Evolutionary conservation across 2,329 filamentous ascomycete species (phyloP).

Genomic region (Pseudophaeomoniella oleicola): DNA sequence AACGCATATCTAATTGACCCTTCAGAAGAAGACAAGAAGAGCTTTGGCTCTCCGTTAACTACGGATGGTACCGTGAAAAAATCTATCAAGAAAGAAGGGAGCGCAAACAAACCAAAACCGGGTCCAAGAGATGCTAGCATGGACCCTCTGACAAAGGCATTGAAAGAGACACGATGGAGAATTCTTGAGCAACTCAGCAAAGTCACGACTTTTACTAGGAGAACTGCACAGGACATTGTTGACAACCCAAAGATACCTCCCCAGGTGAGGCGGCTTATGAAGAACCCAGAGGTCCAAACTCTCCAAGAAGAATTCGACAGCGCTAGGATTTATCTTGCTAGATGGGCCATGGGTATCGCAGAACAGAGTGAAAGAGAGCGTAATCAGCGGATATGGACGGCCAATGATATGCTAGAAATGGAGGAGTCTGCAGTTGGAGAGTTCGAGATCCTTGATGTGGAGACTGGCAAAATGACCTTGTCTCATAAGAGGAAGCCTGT

Average conservation of each 20-base stretch:
- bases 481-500: slow-evolving; percentile 66
- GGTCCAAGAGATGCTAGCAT: slow-evolving; percentile 50
- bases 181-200: slow-evolving; percentile 94
- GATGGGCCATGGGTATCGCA: slow-evolving; percentile 97
- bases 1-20: slow-evolving; percentile 89
- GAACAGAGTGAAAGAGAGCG: slow-evolving; percentile 88
- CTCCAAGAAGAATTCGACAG: slow-evolving; percentile 96
- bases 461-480: slow-evolving; percentile 56
- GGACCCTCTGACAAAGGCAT: slow-evolving; percentile 84
- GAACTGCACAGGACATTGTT: slow-evolving; percentile 80
- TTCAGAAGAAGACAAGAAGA: slow-evolving; percentile 64
- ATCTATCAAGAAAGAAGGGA: slow-evolving; percentile 1
- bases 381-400: slow-evolving; percentile 81
- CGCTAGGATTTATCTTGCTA: slow-evolving; percentile 79
- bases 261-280: slow-evolving; percentile 69
- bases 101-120: slow-evolving; percentile 17
- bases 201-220: slow-evolving; percentile 86
- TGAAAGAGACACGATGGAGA: slow-evolving; percentile 93
- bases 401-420: slow-evolving; percentile 78
- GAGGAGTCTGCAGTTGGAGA: slow-evolving; percentile 92
- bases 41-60: slow-evolving; percentile 47
- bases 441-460: slow-evolving; percentile 80
- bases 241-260: slow-evolving; percentile 86
- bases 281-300: slow-evolving; percentile 87
- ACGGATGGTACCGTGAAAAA: slow-evolving; percentile 27